phyloP scores from a whole-genome alignment of 2,329 filamentous ascomycete species.

The Fusarium nurragi region DNA sequence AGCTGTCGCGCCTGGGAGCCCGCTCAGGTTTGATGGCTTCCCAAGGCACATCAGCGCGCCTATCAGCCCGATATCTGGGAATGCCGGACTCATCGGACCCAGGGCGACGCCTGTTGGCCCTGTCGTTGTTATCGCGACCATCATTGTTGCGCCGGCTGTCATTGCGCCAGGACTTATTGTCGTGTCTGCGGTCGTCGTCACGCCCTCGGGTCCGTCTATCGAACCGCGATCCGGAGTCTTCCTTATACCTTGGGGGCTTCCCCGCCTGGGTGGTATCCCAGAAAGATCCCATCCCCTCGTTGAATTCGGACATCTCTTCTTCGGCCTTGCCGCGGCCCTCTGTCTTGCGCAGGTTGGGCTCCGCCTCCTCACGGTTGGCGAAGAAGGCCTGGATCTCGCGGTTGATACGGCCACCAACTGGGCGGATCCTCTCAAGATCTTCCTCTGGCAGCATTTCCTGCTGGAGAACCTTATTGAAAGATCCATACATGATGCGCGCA shows the following conservation, averaged over 20 bases:
- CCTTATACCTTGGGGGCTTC: neutral
- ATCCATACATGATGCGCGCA: constrained; percentile 57
- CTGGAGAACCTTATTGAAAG: constrained; percentile 55
- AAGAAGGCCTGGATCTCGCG: constrained; percentile 51
- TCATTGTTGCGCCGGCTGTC: neutral
- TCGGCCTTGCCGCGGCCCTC: constrained; percentile 30
- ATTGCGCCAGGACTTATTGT: neutral
- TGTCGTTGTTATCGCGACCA: neutral
- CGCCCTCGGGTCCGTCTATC: neutral
- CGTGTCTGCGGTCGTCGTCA: neutral
- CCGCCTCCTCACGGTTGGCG: constrained; percentile 46
- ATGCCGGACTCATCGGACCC: neutral
- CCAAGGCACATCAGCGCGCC: neutral
- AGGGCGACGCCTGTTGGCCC: neutral
- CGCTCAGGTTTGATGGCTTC: neutral
- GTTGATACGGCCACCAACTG: constrained; percentile 50
- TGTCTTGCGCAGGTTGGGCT: constrained; percentile 46
- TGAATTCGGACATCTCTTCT: constrained; percentile 35
- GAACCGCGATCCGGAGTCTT: neutral
- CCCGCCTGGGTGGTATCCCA: constrained; percentile 47
- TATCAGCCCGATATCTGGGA: neutral
- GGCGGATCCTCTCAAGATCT: constrained; percentile 48
- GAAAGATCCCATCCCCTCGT: constrained; percentile 40
- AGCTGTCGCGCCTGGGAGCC: neutral
- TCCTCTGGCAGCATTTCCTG: constrained; percentile 52